These are phyloP conservation scores for Scedosporium boydii DNA, from an alignment of 2,329 filamentous ascomycete genomes.

Conservation along the genomic window DNA sequence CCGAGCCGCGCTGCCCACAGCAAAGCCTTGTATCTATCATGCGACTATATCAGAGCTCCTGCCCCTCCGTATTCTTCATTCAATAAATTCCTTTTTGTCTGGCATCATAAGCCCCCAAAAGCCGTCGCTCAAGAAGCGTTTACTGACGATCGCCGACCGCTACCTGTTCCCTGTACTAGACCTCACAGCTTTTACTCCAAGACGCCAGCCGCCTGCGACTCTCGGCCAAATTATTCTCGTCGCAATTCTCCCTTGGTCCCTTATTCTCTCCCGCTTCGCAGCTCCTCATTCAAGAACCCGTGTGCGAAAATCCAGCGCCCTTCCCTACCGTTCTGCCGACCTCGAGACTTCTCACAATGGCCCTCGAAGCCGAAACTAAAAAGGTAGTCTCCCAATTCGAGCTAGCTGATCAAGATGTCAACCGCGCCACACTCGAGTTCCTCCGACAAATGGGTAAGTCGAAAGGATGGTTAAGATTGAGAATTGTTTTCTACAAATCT, in stretches of 20 bases:
- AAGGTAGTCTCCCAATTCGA: conserved; percentile 79
- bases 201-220: conserved; percentile 6
- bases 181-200: neutral
- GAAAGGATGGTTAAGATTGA: neutral
- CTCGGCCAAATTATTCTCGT: conserved; percentile 8
- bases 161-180: conserved; percentile 15
- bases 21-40: neutral
- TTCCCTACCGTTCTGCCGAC: conserved; percentile 45
- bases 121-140: neutral
- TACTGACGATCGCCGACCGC: neutral
- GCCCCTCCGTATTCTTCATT: neutral
- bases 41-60: neutral
- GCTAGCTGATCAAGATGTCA: conserved; percentile 67
- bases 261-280: conserved; percentile 19
- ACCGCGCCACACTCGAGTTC: conserved; percentile 75
- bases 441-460: conserved; percentile 66
- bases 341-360: conserved; percentile 50
- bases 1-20: neutral
- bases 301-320: conserved; percentile 45
- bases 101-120: neutral
- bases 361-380: conserved; percentile 61
- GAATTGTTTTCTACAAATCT: neutral
- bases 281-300: conserved; percentile 32
- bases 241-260: conserved; percentile 10
- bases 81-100: neutral